phyloP scores from a whole-genome alignment of 805 yeast species.

The Pichia phayaonensis region DNA sequence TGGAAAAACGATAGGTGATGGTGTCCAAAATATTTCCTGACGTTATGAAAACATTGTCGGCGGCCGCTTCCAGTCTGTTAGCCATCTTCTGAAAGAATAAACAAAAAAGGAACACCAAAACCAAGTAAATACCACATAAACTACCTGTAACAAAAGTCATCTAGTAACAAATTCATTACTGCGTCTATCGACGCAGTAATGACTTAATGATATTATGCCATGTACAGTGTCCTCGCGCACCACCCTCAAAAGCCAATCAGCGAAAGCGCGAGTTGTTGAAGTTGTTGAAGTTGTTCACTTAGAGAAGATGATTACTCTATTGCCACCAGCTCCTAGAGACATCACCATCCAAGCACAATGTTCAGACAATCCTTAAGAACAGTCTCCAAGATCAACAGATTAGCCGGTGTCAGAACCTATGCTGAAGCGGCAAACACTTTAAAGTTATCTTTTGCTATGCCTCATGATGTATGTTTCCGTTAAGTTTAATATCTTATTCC shows the following conservation, averaged over 20 bases:
- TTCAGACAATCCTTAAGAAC: constrained; percentile 59
- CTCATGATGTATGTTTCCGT: constrained; percentile 47
- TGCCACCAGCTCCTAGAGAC: neutral
- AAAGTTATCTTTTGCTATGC: constrained; percentile 84
- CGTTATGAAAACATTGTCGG: constrained; percentile 26
- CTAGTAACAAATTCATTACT: neutral
- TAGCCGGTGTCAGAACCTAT: constrained; percentile 68
- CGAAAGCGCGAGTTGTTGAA: neutral
- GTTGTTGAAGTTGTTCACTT: neutral
- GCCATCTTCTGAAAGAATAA: constrained; percentile 14
- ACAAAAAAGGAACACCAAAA: too few relatives aligned
- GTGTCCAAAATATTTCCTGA: constrained; percentile 28
- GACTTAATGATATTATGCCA: too few relatives aligned
- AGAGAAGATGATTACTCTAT: neutral
- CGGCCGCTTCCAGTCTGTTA: constrained; percentile 23
- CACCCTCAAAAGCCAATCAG: constrained; percentile 1
- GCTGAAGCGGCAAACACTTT: constrained; percentile 85
- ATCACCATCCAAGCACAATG: constrained; percentile 24
- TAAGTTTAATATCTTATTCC: neutral
- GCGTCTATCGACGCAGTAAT: constrained; percentile 14
- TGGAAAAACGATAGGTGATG: constrained; percentile 20
- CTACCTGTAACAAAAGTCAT: too few relatives aligned
- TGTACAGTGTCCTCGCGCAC: constrained; percentile 2
- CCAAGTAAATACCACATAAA: too few relatives aligned
- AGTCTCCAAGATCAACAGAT: constrained; percentile 49